Percentiles rank a stretch among this genome's conserved stretches.
Evolutionary conservation across 2,329 filamentous ascomycete species (phyloP).

Genomic region (Botrytis fragariae): DNA sequence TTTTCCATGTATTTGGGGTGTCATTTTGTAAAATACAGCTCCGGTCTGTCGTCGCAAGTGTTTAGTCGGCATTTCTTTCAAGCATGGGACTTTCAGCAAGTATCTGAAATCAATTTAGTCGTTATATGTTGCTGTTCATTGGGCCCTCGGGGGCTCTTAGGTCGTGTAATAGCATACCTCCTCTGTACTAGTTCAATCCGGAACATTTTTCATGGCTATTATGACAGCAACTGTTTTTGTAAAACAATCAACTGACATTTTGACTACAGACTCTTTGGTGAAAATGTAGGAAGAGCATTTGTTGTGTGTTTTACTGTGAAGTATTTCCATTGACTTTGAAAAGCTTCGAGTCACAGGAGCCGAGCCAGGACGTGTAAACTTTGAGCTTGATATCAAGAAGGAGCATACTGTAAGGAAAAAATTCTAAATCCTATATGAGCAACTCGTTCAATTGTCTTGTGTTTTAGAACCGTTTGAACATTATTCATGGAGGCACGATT

Average conservation of each 20-base stretch:
- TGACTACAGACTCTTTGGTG: slow-evolving; percentile 36
- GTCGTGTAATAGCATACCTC: neutral
- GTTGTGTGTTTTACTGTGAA: neutral
- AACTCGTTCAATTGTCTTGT: neutral
- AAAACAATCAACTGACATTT: slow-evolving; percentile 16
- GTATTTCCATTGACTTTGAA: slow-evolving; percentile 12
- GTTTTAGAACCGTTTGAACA: slow-evolving; percentile 68
- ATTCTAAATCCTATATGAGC: neutral
- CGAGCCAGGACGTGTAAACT: slow-evolving; percentile 65
- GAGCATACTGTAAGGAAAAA: slow-evolving; percentile 63
- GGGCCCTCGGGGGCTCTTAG: neutral
- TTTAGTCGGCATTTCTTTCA: neutral
- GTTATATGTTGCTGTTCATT: neutral
- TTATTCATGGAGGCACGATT: slow-evolving; percentile 75
- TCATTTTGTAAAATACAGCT: neutral
- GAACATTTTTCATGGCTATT: neutral
- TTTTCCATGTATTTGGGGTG: slow-evolving; percentile 2
- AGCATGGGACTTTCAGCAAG: neutral
- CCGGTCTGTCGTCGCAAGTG: neutral
- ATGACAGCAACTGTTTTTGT: neutral
- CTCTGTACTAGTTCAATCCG: neutral
- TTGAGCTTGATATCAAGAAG: slow-evolving; percentile 71
- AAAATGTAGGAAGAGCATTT: slow-evolving; percentile 34
- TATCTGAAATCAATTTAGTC: neutral
- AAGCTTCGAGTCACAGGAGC: slow-evolving; percentile 68